Base-by-base conservation (phyloP, 2,329 filamentous ascomycete species). In the Fusarium virguliforme region DNA sequence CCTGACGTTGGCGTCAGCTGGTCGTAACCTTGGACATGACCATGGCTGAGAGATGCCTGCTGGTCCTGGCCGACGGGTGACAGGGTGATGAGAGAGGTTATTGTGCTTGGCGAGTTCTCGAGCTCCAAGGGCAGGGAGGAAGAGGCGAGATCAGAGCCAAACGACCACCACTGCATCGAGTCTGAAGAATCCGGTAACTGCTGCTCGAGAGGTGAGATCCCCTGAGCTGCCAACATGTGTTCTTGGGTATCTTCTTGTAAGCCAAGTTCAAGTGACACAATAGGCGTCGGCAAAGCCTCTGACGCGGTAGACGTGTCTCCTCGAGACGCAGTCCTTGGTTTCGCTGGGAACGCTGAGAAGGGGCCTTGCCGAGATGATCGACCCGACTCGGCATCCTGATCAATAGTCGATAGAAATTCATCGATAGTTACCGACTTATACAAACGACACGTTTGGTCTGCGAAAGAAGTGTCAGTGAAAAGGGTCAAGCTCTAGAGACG, bases 341-440 rank as follows among this genome's bases (percentile, higher is more conserved):
- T 26, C 13, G 32, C 51, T 24, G 32, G 51, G 24, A 55, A 55
- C 22, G 51, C 34, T 3, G 51, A 55, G 22, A 55, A 55, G 24
- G 51, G 51, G 2, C 51, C 34, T 18, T 55, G 51, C 18, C 35
- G 51, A 37, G 51, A 55, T 55, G 51, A 28, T 24, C 38, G 51
- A 2, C 51, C 51, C n/a, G 51, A 55, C 30, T 55, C 34, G 2
- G 34, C 15, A 18, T 28, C 22, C 4, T 18, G 24, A n/a, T 55
- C 51, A 12, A 55, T 26, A 3, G 13, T 15, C 10, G 6, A 55
- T 8, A 55, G 34, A 55, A 55, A 37, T 6, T 2, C 4, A 4
- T 55, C 34, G 9, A 55, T 55, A 6, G 34, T 37, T 7, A 18
- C 34, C 38, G 34, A 26, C 24, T 37, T 24, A n/a, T 55, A 55